Conservation (phyloP, 83 land plant species). For the Picea abies region DNA sequence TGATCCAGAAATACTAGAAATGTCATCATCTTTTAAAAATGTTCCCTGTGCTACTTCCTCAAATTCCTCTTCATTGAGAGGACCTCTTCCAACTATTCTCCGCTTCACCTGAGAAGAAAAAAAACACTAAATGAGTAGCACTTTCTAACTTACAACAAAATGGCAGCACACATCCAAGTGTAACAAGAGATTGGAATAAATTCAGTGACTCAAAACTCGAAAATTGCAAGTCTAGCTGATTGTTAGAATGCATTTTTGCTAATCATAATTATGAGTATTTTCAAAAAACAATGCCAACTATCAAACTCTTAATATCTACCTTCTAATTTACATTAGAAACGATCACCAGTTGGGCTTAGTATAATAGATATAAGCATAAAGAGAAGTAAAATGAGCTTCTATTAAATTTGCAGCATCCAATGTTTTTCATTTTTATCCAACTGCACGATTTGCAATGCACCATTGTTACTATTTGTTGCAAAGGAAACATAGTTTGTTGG, state of each 20-base stretch:
- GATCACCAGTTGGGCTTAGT: neutral
- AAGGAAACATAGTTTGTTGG: neutral
- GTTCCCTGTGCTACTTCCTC: conserved; percentile 57
- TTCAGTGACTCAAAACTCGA: neutral
- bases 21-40: conserved; percentile 53
- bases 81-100: conserved; percentile 67
- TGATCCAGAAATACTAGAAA: conserved; percentile 98
- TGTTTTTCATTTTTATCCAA: neutral
- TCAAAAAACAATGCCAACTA: neutral
- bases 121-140: neutral
- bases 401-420: neutral
- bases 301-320: neutral
- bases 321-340: neutral
- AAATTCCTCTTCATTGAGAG: conserved; percentile 84
- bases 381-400: neutral
- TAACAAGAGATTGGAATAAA: neutral
- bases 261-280: neutral
- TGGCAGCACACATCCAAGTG: neutral
- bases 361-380: no score
- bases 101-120: conserved; percentile 69
- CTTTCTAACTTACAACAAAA: neutral
- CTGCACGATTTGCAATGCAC: neutral
- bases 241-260: neutral
- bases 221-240: neutral
- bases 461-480: neutral